Percentiles rank a stretch among this genome's conserved stretches.
Evolutionary conservation across 2,329 filamentous ascomycete species (phyloP).

Genomic region (Sodiomyces alkalinus): DNA sequence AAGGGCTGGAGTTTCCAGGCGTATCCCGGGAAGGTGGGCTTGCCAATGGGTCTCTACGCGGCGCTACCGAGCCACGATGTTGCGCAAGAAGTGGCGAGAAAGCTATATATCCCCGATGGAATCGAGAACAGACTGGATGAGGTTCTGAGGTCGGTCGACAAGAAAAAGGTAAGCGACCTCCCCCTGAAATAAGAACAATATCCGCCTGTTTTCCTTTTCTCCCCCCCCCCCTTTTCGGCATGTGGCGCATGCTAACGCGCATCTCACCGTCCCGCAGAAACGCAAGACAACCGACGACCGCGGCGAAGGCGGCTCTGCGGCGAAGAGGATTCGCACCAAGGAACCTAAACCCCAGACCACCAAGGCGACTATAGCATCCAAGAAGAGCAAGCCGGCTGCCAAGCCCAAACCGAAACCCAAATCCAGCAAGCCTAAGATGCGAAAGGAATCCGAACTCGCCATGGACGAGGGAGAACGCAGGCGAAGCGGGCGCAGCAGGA

Average conservation of each 20-base stretch:
- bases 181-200: background rate
- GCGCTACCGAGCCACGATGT: constrained; percentile 60
- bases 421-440: constrained; percentile 16
- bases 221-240: background rate
- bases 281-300: constrained; percentile 39
- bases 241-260: background rate
- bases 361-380: constrained; percentile 11
- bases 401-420: constrained; percentile 14
- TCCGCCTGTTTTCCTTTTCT: no score
- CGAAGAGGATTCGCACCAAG: constrained; percentile 21
- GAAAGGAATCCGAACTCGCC: constrained; percentile 12
- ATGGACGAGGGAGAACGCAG: constrained; percentile 28
- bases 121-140: constrained; percentile 64
- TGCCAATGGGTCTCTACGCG: constrained; percentile 67
- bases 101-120: constrained; percentile 66
- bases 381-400: constrained; percentile 13
- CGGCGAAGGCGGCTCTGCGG: constrained; percentile 25
- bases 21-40: constrained; percentile 63
- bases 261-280: constrained; percentile 28
- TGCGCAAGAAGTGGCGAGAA: constrained; percentile 75
- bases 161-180: constrained; percentile 44
- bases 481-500: constrained; percentile 37
- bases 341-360: constrained; percentile 15
- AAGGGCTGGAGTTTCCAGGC: constrained; percentile 77
- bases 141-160: constrained; percentile 47